Evolutionary conservation across 176 grass and related monocot species (phyloP).

Genomic region (Aegilops longissima): DNA sequence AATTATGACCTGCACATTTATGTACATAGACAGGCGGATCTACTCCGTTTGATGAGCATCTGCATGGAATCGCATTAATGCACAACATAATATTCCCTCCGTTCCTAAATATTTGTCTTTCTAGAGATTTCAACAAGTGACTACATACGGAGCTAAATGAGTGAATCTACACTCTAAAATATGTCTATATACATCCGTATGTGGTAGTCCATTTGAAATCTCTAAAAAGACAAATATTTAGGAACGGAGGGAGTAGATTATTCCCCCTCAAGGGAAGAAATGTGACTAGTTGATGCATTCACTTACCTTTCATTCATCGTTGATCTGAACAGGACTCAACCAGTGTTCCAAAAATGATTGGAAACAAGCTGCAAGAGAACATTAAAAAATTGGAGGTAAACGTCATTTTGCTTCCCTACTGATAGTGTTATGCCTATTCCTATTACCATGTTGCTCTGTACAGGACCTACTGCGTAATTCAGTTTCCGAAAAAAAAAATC

Average conservation of each 20-base stretch:
- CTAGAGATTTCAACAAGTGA: no score
- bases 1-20: constrained; percentile 1
- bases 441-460: background rate
- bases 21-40: background rate
- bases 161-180: no score
- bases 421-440: background rate
- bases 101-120: no score
- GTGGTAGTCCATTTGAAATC: no score
- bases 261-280: background rate
- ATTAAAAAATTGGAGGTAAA: constrained; percentile 88
- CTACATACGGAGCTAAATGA: no score
- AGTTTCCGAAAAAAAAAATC: background rate
- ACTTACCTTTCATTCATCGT: constrained; percentile 3
- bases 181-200: no score
- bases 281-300: background rate
- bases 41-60: background rate
- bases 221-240: no score
- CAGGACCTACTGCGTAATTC: background rate
- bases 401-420: background rate
- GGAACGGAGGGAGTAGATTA: background rate
- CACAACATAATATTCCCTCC: background rate
- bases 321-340: constrained; percentile 62
- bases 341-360: constrained; percentile 70
- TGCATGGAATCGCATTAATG: background rate
- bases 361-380: constrained; percentile 84